A percentile compares a stretch with the other conserved stretches of the same genome.
phyloP scores from a whole-genome alignment of 331 rosid genomes.

The Pyrus hybrid region DNA sequence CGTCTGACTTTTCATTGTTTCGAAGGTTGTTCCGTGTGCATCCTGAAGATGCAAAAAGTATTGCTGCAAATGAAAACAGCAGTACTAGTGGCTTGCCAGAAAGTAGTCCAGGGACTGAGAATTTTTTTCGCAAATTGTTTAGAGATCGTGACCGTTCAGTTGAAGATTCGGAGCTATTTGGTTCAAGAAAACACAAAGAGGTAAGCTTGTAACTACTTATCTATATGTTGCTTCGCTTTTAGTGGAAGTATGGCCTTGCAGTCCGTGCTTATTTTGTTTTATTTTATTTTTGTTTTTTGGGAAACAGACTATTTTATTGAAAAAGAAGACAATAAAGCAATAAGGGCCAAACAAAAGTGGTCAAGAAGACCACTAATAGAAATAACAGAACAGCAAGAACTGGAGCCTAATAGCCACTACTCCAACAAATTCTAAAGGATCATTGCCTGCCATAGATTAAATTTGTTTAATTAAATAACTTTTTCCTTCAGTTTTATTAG shows the following conservation, averaged over 20 bases:
- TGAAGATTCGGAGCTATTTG: conserved; percentile 90
- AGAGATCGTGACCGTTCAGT: conserved; percentile 88
- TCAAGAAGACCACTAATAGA: not conserved
- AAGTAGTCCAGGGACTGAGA: conserved; percentile 95
- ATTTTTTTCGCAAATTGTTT: conserved; percentile 85
- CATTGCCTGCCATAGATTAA: not conserved
- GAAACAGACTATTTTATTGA: not conserved
- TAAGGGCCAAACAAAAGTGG: not conserved
- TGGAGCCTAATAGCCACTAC: not conserved
- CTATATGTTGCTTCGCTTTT: not conserved
- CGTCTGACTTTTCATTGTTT: conserved; percentile 78
- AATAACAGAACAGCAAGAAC: not conserved
- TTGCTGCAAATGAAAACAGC: conserved; percentile 39
- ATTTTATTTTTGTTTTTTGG: not conserved
- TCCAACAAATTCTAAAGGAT: too few relatives aligned
- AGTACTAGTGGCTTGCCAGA: conserved; percentile 42
- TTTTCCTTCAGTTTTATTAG: not conserved
- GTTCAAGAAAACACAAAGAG: conserved; percentile 77
- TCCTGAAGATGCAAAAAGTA: conserved; percentile 79
- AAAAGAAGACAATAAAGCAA: not conserved
- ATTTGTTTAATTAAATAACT: not conserved
- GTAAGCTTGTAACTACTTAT: conserved; percentile 22
- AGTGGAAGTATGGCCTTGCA: not conserved
- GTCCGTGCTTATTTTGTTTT: not conserved
- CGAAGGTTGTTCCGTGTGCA: conserved; percentile 89